phyloP scores from a whole-genome alignment of 2,329 filamentous ascomycete genomes.

The Didymella lethalis region DNA sequence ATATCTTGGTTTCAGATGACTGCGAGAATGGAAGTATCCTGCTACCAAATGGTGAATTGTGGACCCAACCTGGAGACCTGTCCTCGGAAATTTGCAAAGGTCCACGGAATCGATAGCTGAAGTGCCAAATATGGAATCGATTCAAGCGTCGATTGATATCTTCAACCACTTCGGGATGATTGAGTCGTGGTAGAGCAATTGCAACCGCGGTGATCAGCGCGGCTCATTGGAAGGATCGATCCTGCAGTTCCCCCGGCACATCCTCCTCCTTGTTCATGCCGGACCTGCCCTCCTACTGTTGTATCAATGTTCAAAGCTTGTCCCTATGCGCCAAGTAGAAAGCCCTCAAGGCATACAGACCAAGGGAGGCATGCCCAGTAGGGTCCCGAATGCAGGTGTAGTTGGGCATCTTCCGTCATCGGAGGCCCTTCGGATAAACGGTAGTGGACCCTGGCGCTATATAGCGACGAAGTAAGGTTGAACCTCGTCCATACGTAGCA shows the following conservation, averaged over 20 bases:
- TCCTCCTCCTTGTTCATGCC: neutral
- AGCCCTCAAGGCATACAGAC: neutral
- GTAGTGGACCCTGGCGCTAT: conserved; percentile 7
- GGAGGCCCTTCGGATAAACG: neutral
- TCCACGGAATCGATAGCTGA: conserved; percentile 25
- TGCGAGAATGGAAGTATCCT: conserved; percentile 13
- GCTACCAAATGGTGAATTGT: conserved; percentile 16
- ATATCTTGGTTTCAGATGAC: conserved; percentile 17
- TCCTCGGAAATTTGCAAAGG: conserved; percentile 25
- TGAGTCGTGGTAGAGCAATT: conserved; percentile 10
- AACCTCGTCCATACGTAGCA: conserved; percentile 12
- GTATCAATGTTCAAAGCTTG: neutral
- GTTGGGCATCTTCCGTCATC: neutral
- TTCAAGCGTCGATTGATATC: neutral
- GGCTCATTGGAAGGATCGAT: conserved; percentile 5
- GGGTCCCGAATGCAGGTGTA: neutral
- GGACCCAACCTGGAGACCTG: conserved; percentile 15
- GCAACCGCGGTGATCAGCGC: conserved; percentile 1
- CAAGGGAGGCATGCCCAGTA: neutral
- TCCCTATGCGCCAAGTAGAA: neutral
- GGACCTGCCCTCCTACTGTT: neutral
- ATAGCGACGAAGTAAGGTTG: conserved; percentile 9
- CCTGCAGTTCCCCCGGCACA: conserved; percentile 6
- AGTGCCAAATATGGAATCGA: conserved; percentile 21
- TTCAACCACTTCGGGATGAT: neutral